Evolutionary conservation across 805 yeast species (phyloP).

Genomic region (Metschnikowia noctiluminum): DNA sequence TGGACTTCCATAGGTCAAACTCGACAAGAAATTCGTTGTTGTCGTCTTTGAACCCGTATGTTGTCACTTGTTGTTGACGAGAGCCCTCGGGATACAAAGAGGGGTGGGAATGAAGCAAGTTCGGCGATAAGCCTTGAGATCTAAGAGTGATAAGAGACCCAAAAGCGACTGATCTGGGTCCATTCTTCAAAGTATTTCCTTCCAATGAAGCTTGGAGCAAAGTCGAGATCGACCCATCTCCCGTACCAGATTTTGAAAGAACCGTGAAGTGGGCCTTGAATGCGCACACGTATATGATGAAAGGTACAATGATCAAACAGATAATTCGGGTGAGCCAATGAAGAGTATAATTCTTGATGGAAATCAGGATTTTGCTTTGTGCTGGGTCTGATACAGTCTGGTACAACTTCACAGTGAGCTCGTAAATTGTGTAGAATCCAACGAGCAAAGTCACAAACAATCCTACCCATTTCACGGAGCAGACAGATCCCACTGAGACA

Average conservation of each 20-base stretch:
- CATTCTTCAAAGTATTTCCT: slow-evolving; percentile 59
- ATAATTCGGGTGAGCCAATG: slow-evolving; percentile 76
- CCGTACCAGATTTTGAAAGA: slow-evolving; percentile 81
- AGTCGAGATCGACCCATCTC: slow-evolving; percentile 88
- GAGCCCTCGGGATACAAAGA: slow-evolving; percentile 90
- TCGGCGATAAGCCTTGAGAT: slow-evolving; percentile 69
- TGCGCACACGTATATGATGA: slow-evolving; percentile 60
- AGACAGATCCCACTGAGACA: slow-evolving; percentile 72
- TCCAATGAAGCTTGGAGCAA: slow-evolving; percentile 83
- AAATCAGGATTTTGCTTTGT: neutral
- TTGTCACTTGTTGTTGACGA: slow-evolving; percentile 89
- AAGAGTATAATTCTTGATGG: slow-evolving; percentile 28
- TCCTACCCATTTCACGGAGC: slow-evolving; percentile 87
- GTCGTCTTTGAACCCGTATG: slow-evolving; percentile 75
- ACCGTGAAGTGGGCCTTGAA: slow-evolving; percentile 81
- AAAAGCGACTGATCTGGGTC: slow-evolving; percentile 63
- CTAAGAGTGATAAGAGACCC: slow-evolving; percentile 65
- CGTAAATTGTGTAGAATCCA: slow-evolving; percentile 57
- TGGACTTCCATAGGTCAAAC: slow-evolving; percentile 42
- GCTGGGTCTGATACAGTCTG: slow-evolving; percentile 19
- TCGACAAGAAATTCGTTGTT: slow-evolving; percentile 20
- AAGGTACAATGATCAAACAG: slow-evolving; percentile 69
- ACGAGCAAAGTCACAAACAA: slow-evolving; percentile 59
- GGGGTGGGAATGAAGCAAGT: slow-evolving; percentile 82
- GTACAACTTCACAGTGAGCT: slow-evolving; percentile 45